Evolutionary conservation across 129 eudicot genomes (phyloP), one percentile per base, ranked within the genome.

Genomic region (Pseudognaphalium luteoalbum): DNA sequence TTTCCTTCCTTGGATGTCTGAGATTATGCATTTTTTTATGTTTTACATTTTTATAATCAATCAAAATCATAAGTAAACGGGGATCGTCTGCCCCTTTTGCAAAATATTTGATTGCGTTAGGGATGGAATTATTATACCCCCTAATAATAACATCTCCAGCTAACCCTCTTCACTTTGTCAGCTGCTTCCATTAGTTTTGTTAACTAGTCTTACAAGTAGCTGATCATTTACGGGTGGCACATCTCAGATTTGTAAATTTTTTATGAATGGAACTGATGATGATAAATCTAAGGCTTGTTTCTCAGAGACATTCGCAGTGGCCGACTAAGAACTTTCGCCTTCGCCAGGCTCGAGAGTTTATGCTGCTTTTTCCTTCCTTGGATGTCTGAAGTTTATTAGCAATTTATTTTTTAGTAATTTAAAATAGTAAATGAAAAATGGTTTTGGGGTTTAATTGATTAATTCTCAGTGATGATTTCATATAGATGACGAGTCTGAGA

Each of bases 231-330:
- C 20, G 76, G 80, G 51, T 82, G 86, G 62, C 0, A 73, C 29
- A 78, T 83, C 2, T 47, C 4, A 0, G 0, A 2, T 1, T 11
- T 32, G 19, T 10, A 2, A 6, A 6, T 6, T 25, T 41, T 5
- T 19, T 58, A 21, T 17, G 6, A 57, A 12, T 2, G 58, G 34
- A 32, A 7, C 10, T 39, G 39, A 59, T 77, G 59, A 52, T n/a
- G 59, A 52, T 52, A 5, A 52, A 3, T 4, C 59, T 2, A 78
- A 84, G 91, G 91, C 91, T 87, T 83, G 91, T 87, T 86, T 87
- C 91, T 87, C 88, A 78, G 82, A 87, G 82, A 81, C 86, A 87
- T 87, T 87, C 88, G 86, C 91, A 83, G 91, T 86, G 83, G 88
- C 86, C 84, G 84, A 50, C 88, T 61, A 30, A 78, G 82, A 81